Base-by-base conservation (phyloP, 2,329 filamentous ascomycete genomes). In the Cercospora berteroae region DNA sequence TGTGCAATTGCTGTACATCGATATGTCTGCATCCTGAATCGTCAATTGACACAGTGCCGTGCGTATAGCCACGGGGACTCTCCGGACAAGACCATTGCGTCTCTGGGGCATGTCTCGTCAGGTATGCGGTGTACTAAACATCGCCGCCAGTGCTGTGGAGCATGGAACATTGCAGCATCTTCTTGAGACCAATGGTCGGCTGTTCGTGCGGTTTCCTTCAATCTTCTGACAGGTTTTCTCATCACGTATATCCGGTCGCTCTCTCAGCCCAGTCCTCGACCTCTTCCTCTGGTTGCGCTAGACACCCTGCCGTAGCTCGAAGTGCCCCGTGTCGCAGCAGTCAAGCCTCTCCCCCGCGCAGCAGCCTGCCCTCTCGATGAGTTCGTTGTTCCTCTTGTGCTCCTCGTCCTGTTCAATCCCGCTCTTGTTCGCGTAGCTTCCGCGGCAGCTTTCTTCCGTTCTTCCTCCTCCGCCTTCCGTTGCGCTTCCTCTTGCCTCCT, bases 401-500 rank as follows among this genome's bases (percentile, higher is more conserved):
- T 74, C 65, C 67, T 77, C 73, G 60, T 70, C 76, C 77, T 64
- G 74, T 73, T 69, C 75, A 77, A 9, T 67, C 77, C 39, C 20
- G 61, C 61, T 75, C 79, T 69, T 76, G 71, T 57, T 74, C 77
- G 64, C 44, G 70, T 67, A 81, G 80, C 74, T 81, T 80, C 73
- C 77, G 81, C 76, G 79, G 81, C 71, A 70, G 90, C 88, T 33
- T 84, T 85, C 64, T 84, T 87, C 64, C 87, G 83, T 68, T 80
- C 81, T 56, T 82, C 83, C 67, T 81, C 82, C 68, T 72, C 89
- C 16, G 85, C 84, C 65, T 83, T 87, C 64, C 87, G 82, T 64
- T 77, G 79, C 18, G 80, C 82, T 68, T 82, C 83, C 71, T 93
- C 92, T 63, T 89, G 86, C 67, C 92, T 86, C 69, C 90, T 87